A percentile compares a stretch with the other conserved stretches of the same genome.
Conservation (phyloP, 805 yeast species). For the Candida golubevii region DNA sequence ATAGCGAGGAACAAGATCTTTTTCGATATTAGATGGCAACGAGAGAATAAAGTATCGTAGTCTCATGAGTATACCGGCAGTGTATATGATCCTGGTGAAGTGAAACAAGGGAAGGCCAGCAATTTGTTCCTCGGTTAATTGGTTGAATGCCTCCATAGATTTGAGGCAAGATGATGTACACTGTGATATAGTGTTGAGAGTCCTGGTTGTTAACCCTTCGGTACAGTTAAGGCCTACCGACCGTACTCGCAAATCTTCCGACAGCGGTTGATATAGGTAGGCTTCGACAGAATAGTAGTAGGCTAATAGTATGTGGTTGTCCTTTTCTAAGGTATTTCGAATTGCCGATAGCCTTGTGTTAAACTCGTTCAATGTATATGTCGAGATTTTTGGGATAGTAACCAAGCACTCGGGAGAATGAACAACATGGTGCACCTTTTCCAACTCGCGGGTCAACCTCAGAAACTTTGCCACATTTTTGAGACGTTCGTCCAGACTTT, state of each 20-base stretch:
- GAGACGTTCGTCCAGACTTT: slow-evolving; percentile 27
- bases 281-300: slow-evolving; percentile 64
- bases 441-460: slow-evolving; percentile 55
- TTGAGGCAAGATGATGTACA: slow-evolving; percentile 53
- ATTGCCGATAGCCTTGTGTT: slow-evolving; percentile 43
- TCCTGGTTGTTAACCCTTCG: slow-evolving; percentile 20
- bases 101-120: slow-evolving; percentile 56
- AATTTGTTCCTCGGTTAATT: slow-evolving; percentile 42
- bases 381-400: slow-evolving; percentile 24
- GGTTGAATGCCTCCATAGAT: slow-evolving; percentile 46
- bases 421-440: slow-evolving; percentile 51
- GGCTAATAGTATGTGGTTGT: slow-evolving; percentile 42
- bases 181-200: slow-evolving; percentile 42
- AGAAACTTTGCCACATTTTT: slow-evolving; percentile 53
- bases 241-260: slow-evolving; percentile 18
- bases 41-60: slow-evolving; percentile 53
- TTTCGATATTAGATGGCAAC: slow-evolving; percentile 43
- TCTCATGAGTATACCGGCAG: slow-evolving; percentile 59
- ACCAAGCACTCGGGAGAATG: slow-evolving; percentile 35
- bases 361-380: slow-evolving; percentile 45
- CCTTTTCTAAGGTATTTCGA: slow-evolving; percentile 33
- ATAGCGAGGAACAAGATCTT: slow-evolving; percentile 44
- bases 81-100: slow-evolving; percentile 55
- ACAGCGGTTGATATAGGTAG: slow-evolving; percentile 55
- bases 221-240: slow-evolving; percentile 7